Conservation (phyloP, 768 basidiomycete species). For the Amanita molliuscula region DNA sequence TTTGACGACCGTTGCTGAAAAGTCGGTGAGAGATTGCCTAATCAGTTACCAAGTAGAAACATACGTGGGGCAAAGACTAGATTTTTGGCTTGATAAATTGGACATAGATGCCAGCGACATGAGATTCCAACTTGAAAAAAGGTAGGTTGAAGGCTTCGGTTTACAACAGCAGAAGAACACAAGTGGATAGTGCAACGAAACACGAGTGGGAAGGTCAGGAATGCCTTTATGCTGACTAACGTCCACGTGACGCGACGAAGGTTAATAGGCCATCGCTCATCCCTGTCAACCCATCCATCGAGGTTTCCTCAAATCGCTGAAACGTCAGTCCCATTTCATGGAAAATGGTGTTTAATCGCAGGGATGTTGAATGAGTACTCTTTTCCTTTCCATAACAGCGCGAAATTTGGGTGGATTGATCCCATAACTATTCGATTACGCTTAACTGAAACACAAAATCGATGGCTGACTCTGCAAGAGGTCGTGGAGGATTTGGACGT, state of each 20-base stretch:
- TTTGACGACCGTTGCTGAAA: slow-evolving; percentile 84
- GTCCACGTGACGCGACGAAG: background rate
- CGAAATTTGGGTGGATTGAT: slow-evolving; percentile 38
- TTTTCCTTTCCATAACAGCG: slow-evolving; percentile 7
- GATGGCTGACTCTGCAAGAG: slow-evolving; percentile 77
- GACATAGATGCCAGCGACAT: slow-evolving; percentile 71
- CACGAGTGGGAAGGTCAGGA: too few species aligned
- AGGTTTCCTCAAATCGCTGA: background rate
- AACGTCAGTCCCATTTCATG: slow-evolving; percentile 1
- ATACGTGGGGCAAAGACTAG: slow-evolving; percentile 94
- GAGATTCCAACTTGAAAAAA: slow-evolving; percentile 72
- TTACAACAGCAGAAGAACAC: background rate
- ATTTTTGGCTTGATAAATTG: slow-evolving; percentile 66
- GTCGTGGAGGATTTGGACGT: slow-evolving; percentile 72
- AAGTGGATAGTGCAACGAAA: background rate
- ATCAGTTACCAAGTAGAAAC: slow-evolving; percentile 15
- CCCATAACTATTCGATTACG: slow-evolving; percentile 30
- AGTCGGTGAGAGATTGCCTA: slow-evolving; percentile 10
- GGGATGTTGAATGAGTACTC: background rate
- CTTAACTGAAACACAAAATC: slow-evolving; percentile 5
- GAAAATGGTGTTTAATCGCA: background rate
- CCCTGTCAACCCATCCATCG: background rate
- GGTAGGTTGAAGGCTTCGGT: slow-evolving; percentile 8
- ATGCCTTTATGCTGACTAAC: background rate
- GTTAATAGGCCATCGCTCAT: background rate